Evolutionary conservation across 2,329 filamentous ascomycete genomes (phyloP), one percentile per base, ranked within the genome.

Genomic region (Ophiostoma tasmaniense): DNA sequence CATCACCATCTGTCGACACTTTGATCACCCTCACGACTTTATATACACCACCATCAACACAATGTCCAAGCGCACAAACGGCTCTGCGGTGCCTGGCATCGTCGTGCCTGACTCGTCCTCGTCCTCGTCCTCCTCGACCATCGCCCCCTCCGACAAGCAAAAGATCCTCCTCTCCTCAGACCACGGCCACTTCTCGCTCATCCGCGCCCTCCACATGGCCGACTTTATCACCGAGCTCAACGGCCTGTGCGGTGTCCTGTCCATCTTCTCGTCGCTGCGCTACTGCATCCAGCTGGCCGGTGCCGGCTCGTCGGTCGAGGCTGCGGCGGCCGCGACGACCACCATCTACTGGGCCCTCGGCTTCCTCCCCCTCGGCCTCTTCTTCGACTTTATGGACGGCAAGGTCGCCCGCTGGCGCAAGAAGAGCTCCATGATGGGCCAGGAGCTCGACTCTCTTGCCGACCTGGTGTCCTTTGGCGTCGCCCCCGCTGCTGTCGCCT

Each of bases 371-470:
- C 91, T 97, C 70, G 93, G 93, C 5, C 83, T 98, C 14, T 97
- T 98, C 82, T 98, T 98, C 79, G 95, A 99, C 79, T 96, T 97
- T 77, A 92, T 98, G 85, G 95, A 99, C 79, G 95, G 95, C 76
- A 95, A 93, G 77, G 93, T 99, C 69, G 95, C 95, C 72, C 85
- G 95, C 73, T 98, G 95, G 95, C 88, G 95, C 78, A 90, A 92
- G 81, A 99, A 97, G 89, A 95, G 92, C 75, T 96, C 91, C 75
- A 83, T 99, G 77, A 98, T 99, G 94, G 95, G 95, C 14, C 94
- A 97, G 79, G 95, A 99, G 80, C 83, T 99, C 69, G 95, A 99
- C 79, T 98, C 94, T 7, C 84, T 99, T 65, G 95, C 95, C 68
- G 95, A 99, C 78, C 79, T 99, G 83, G 91, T 99, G 76, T 97